These are phyloP conservation scores for Tricholoma bakamatsutake DNA, from an alignment of 768 basidiomycete genomes.

Conservation along the genomic window DNA sequence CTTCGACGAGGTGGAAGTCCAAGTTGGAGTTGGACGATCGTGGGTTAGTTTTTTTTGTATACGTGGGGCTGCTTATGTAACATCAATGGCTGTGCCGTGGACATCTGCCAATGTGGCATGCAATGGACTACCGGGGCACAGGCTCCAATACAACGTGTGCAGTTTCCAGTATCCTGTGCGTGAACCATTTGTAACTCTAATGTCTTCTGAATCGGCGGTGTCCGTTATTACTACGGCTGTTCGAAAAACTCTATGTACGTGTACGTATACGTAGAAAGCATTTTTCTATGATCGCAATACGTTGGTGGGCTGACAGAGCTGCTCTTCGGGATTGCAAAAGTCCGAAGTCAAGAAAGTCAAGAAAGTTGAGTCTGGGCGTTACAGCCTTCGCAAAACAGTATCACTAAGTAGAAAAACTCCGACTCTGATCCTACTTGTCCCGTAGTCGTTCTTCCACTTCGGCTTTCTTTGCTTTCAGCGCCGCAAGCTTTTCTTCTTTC, in stretches of 20 bases:
- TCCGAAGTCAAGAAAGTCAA: no score
- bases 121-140: neutral
- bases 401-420: neutral
- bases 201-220: no score
- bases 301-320: no score
- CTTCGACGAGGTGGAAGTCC: neutral
- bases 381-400: neutral
- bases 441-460: slow-evolving; percentile 64
- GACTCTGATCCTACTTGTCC: slow-evolving; percentile 23
- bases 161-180: neutral
- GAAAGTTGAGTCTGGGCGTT: neutral
- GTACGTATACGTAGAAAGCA: no score
- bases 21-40: slow-evolving; percentile 1
- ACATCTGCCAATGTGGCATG: neutral
- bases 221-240: neutral
- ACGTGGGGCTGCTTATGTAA: slow-evolving; percentile 9
- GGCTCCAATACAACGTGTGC: neutral
- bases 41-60: neutral
- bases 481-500: slow-evolving; percentile 80
- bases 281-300: no score
- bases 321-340: no score
- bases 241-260: neutral
- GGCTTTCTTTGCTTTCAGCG: slow-evolving; percentile 62
- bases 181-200: neutral
- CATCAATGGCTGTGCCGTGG: neutral